Conservation (phyloP, 2,329 filamentous ascomycete genomes). For the Aureobasidium subglaciale region DNA sequence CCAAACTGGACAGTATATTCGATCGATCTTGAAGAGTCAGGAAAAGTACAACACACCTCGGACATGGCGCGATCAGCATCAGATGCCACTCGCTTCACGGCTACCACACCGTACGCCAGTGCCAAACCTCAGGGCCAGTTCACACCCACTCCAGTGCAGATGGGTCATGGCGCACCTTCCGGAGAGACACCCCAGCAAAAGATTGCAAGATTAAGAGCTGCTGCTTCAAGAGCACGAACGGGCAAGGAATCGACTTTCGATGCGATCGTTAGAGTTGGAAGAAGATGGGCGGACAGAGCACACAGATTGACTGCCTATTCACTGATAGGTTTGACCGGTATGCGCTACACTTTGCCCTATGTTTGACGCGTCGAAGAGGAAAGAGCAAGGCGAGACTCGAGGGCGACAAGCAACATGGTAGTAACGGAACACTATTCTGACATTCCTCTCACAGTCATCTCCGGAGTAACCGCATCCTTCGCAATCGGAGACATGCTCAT, state of each 20-base stretch:
- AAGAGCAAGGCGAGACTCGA: neutral
- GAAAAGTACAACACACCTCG: neutral
- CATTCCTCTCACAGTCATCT: slow-evolving; percentile 41
- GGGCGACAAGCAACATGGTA: neutral
- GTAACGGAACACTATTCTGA: neutral
- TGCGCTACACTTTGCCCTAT: neutral
- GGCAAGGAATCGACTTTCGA: slow-evolving; percentile 50
- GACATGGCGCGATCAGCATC: slow-evolving; percentile 60
- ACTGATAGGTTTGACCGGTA: slow-evolving; percentile 56
- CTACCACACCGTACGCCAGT: slow-evolving; percentile 62
- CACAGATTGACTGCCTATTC: slow-evolving; percentile 54
- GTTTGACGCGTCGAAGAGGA: neutral
- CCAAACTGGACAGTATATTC: neutral
- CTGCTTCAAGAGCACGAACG: slow-evolving; percentile 40
- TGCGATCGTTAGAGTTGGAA: slow-evolving; percentile 45
- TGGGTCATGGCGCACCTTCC: slow-evolving; percentile 31
- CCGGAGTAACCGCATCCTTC: slow-evolving; percentile 55
- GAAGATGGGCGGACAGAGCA: slow-evolving; percentile 52
- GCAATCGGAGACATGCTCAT: slow-evolving; percentile 59
- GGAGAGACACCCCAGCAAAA: slow-evolving; percentile 49
- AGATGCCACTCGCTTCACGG: slow-evolving; percentile 73
- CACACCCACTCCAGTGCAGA: slow-evolving; percentile 19
- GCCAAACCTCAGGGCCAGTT: slow-evolving; percentile 45
- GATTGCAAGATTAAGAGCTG: slow-evolving; percentile 44
- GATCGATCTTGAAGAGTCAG: neutral